A percentile compares a stretch with the other conserved stretches of the same genome.
Evolutionary conservation across 2,329 filamentous ascomycete species (phyloP).

Genomic region (Cercospora canescens): DNA sequence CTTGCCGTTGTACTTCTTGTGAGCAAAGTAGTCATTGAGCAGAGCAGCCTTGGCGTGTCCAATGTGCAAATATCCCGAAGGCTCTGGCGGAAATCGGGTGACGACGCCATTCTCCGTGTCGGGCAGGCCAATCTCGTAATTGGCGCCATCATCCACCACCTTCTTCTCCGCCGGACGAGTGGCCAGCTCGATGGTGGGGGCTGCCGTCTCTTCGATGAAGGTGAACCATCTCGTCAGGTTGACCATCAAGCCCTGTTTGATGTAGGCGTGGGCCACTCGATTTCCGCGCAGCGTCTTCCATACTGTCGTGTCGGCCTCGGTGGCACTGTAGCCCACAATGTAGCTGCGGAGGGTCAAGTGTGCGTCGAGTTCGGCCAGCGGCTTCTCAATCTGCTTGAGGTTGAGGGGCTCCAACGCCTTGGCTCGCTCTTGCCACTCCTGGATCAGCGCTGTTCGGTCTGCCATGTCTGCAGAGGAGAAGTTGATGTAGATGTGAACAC

Average conservation of each 20-base stretch:
- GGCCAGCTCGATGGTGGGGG: conserved; percentile 63
- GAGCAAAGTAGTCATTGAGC: conserved; percentile 95
- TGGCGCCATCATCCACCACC: conserved; percentile 71
- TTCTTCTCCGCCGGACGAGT: conserved; percentile 47
- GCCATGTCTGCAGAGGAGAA: not conserved
- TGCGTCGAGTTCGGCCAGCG: conserved; percentile 76
- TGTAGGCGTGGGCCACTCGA: conserved; percentile 76
- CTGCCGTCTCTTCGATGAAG: conserved; percentile 75
- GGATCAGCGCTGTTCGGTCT: conserved; percentile 32
- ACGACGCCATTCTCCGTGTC: conserved; percentile 88
- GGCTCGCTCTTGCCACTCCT: conserved; percentile 59
- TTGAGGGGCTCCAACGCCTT: conserved; percentile 60
- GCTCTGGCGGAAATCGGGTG: conserved; percentile 90
- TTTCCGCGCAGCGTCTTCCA: conserved; percentile 84
- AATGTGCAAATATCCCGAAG: conserved; percentile 93
- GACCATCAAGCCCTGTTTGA: conserved; percentile 73
- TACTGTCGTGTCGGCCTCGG: conserved; percentile 74
- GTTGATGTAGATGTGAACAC: not conserved
- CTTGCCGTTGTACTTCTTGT: conserved; percentile 88
- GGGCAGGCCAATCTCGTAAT: conserved; percentile 83
- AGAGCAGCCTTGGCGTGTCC: conserved; percentile 93
- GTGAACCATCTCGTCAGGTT: conserved; percentile 86
- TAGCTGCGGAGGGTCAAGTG: conserved; percentile 86
- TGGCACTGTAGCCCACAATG: conserved; percentile 76
- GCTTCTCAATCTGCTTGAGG: conserved; percentile 76